Base-by-base conservation (phyloP, 78 protist genomes). In the Dictyostelium purpureum region DNA sequence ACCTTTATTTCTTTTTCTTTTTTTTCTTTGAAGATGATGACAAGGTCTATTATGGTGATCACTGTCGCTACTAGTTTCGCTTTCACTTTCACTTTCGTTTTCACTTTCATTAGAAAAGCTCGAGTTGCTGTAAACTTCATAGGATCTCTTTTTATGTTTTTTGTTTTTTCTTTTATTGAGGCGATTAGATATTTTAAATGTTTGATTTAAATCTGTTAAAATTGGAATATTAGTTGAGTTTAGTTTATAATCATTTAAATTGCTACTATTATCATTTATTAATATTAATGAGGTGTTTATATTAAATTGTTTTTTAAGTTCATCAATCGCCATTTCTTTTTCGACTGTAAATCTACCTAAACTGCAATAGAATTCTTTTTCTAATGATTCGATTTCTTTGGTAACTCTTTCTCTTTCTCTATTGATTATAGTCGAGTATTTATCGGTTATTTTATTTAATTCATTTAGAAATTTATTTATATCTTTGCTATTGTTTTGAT, bases 311-410 rank as follows among this genome's bases (percentile, higher is more conserved):
- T 51, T 49, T 70, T 69, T 81, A 12, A 70, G 28, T 52, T 67
- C 37, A 9, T 65, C 78, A 40, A 52, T 51, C 16, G 71, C 67
- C 10, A 47, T 24, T 19, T 65, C 77, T 40, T 59, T 81, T 31
- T 45, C 49, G n/a, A 81, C 49, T 28, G 42, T 65, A 26, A 70
- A 26, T 31, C 38, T 69, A 37, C 89, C 89, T 4, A 81, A 9
- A 42, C 26, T 81, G 19, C 21, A 4, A 69, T 52, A 69, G 26
- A 49, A 81, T 14, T 81, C 51, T 35, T 81, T 56, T 31, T 87
- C 92, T 59, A 75, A 56, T 5, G 16, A 28, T 38, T 73, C 37
- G 26, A 69, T 47, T 14, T 7, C 26, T 18, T 54, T 69, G 2
- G 12, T 14, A 19, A 65, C 19, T 54, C 57, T 71, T 38, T 73